phyloP scores from a whole-genome alignment of 2,329 filamentous ascomycete genomes.

The Alternaria conjuncta region DNA sequence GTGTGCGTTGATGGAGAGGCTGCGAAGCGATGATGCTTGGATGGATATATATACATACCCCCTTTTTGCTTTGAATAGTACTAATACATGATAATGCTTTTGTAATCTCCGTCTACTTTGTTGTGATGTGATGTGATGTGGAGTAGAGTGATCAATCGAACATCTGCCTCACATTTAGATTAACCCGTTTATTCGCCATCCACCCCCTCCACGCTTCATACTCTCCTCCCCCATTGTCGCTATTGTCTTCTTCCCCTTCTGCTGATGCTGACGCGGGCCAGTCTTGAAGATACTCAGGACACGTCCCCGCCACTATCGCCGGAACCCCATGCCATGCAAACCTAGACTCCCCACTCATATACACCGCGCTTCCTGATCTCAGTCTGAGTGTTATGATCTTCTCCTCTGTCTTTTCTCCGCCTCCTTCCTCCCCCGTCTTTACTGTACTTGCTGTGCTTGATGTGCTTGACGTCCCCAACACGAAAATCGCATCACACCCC shows the following conservation, averaged over 20 bases:
- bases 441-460: too few relatives aligned
- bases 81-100: slow-evolving; percentile 3
- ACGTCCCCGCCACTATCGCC: slow-evolving; percentile 80
- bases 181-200: slow-evolving; percentile 88
- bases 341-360: slow-evolving; percentile 81
- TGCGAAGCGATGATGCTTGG: neutral
- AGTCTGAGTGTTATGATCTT: slow-evolving; percentile 52
- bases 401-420: too few relatives aligned
- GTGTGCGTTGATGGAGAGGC: neutral
- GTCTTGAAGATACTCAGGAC: slow-evolving; percentile 72
- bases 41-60: slow-evolving; percentile 1
- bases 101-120: too few relatives aligned
- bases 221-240: slow-evolving; percentile 40
- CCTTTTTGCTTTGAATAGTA: neutral
- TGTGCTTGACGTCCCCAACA: too few relatives aligned
- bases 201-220: slow-evolving; percentile 80
- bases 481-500: slow-evolving; percentile 88
- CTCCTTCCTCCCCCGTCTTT: too few relatives aligned
- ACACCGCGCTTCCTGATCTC: slow-evolving; percentile 84
- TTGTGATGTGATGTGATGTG: neutral
- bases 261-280: slow-evolving; percentile 69
- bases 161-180: slow-evolving; percentile 94
- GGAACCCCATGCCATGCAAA: slow-evolving; percentile 97
- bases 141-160: slow-evolving; percentile 51
- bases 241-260: slow-evolving; percentile 34